These are phyloP conservation scores for Fusarium chlamydosporum DNA, from an alignment of 2,329 filamentous ascomycete species.

Conservation along the genomic window DNA sequence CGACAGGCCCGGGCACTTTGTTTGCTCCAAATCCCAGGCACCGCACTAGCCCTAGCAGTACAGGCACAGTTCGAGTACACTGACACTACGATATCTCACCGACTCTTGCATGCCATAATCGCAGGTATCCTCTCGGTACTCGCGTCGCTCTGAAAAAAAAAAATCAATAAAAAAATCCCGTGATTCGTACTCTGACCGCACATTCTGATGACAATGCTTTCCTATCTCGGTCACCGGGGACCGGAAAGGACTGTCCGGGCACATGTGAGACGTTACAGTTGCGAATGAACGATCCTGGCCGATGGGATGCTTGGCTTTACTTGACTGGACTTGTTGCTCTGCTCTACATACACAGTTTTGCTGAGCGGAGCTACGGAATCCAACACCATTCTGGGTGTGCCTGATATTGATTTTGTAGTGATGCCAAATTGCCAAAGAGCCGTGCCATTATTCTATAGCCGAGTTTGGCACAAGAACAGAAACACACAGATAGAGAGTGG, in stretches of 20 bases:
- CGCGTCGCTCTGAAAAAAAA: conserved; percentile 1
- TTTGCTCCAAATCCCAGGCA: conserved; percentile 32
- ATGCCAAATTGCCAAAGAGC: conserved; percentile 20
- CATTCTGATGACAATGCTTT: conserved; percentile 32
- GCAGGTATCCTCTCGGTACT: conserved; percentile 38
- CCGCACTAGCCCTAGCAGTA: conserved; percentile 11
- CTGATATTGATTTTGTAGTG: conserved; percentile 21
- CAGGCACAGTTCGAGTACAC: conserved; percentile 18
- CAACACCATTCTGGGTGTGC: conserved; percentile 11
- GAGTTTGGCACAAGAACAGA: conserved; percentile 3
- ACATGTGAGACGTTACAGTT: conserved; percentile 31
- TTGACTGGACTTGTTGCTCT: conserved; percentile 4
- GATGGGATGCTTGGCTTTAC: conserved; percentile 9
- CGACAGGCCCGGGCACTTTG: conserved; percentile 8
- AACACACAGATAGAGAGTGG: not conserved
- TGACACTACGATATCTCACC: conserved; percentile 30
- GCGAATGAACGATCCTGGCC: conserved; percentile 25
- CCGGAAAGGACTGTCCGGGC: conserved; percentile 36
- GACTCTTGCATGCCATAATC: conserved; percentile 21
- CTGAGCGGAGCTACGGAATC: conserved; percentile 23
- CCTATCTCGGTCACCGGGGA: conserved; percentile 30
- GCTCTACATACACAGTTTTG: not conserved
- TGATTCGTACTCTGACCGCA: conserved; percentile 46
- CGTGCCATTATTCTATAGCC: not conserved
- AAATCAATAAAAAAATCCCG: conserved; percentile 24